phyloP scores from a whole-genome alignment of 2,329 filamentous ascomycete species.

The Pezicula rhizophila region DNA sequence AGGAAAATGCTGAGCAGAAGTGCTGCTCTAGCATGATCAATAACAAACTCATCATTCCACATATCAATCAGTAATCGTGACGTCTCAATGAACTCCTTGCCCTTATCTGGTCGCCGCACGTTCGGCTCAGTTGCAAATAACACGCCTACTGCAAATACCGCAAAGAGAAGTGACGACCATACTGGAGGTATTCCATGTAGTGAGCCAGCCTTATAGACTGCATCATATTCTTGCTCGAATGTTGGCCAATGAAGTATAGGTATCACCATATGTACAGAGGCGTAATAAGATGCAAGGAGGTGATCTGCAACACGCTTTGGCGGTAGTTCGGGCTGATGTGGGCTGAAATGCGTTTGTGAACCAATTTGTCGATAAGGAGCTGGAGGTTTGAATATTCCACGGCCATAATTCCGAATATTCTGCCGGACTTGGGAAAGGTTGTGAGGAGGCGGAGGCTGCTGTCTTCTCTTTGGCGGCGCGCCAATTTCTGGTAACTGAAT shows the following conservation, averaged over 20 bases:
- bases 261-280: conserved; percentile 70
- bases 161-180: conserved; percentile 77
- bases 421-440: conserved; percentile 66
- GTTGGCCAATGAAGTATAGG: conserved; percentile 86
- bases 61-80: conserved; percentile 68
- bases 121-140: conserved; percentile 59
- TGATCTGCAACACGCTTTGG: conserved; percentile 63
- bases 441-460: conserved; percentile 53
- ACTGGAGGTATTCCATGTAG: conserved; percentile 56
- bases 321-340: conserved; percentile 60
- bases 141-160: conserved; percentile 75
- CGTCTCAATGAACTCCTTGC: conserved; percentile 63
- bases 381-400: conserved; percentile 75
- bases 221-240: conserved; percentile 70
- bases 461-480: conserved; percentile 57
- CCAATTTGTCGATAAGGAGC: conserved; percentile 55
- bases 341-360: conserved; percentile 42
- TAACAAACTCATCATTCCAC: conserved; percentile 71
- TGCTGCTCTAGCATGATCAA: conserved; percentile 69
- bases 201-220: conserved; percentile 62
- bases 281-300: conserved; percentile 69
- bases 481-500: conserved; percentile 60
- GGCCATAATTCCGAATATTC: conserved; percentile 68
- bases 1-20: conserved; percentile 74
- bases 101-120: conserved; percentile 48